Evolutionary conservation across 306 rosid species (phyloP), one percentile per base, ranked within the genome.

Genomic region (Cucurbita maxima): DNA sequence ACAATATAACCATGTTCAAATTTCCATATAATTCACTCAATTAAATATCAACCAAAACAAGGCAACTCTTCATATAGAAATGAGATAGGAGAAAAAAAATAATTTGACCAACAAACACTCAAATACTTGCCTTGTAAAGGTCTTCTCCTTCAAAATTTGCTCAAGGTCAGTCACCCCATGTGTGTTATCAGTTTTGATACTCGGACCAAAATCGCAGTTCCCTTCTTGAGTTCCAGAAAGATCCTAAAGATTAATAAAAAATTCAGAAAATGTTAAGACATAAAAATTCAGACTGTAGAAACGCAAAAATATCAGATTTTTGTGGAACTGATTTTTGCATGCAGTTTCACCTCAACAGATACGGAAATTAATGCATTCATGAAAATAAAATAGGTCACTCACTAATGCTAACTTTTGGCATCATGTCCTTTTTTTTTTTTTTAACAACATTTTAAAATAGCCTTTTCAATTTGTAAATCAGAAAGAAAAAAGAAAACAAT

Each of bases 141-240:
- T 91, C 84, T 91, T 94, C 82, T 89, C 92, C 86, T 83, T 86
- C 76, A 94, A 78, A 54, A 94, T 80, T 74, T 89, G 83, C 84
- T 94, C 96, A 57, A 94, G 92, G 67, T 87, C 92, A 25, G 84
- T 80, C 66, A 89, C 79, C 63, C 84, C 84, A 13, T 81, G 85
- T 54, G 82, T 74, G 30, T 86, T 64, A 10, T 41, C 84, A 68
- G 82, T 75, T 75, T 61, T 57, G 82, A 73, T 76, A 57, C 79
- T 76, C 50, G 91, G 83, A 57, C 54, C 75, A 30, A 74, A 79
- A 77, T 70, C 78, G 74, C 19, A 79, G 71, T 61, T 81, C 45
- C 71, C 78, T 71, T 77, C 83, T 63, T 80, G 88, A 75, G 38
- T 76, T 66, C 79, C 88, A 78, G 78, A 40, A 57, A 77, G 57